Percentiles rank a stretch among this genome's conserved stretches.
phyloP scores from a whole-genome alignment of 2,329 filamentous ascomycete species.

The Lasiodiplodia sp. region DNA sequence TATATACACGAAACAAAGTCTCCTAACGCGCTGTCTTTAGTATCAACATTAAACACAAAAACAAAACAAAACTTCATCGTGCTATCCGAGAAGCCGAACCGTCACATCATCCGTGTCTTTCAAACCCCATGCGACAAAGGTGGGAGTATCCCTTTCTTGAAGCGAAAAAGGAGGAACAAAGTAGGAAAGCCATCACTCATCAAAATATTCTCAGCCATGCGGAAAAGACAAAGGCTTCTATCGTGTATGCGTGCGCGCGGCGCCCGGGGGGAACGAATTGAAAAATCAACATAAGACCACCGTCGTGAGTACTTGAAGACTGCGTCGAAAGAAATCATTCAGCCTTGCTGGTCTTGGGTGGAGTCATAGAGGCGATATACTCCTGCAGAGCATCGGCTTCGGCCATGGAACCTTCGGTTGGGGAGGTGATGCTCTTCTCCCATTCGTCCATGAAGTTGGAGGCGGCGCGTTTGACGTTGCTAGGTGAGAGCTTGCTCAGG shows the following conservation, averaged over 20 bases:
- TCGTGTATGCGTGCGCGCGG: neutral
- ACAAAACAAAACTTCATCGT: neutral
- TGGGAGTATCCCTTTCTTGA: neutral
- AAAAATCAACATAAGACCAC: neutral
- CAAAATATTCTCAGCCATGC: neutral
- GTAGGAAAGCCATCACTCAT: constrained; percentile 21
- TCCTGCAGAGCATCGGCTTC: constrained; percentile 27
- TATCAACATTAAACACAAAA: constrained; percentile 17
- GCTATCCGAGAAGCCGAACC: neutral
- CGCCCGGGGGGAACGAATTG: neutral
- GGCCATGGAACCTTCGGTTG: constrained; percentile 22
- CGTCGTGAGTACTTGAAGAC: neutral
- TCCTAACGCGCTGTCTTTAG: neutral
- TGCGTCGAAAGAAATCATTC: neutral
- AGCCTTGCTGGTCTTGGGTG: constrained; percentile 12
- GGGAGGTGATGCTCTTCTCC: constrained; percentile 65
- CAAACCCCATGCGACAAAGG: neutral
- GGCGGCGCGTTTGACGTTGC: constrained; percentile 82
- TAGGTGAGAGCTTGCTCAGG: constrained; percentile 74
- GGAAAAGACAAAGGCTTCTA: neutral
- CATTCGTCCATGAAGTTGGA: constrained; percentile 88
- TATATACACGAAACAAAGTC: constrained; percentile 9
- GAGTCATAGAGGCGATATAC: constrained; percentile 6
- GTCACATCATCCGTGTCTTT: constrained; percentile 9
- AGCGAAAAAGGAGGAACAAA: neutral